phyloP scores from a whole-genome alignment of 192 early-diverging fungal genomes.

The Coemansia sp. region DNA sequence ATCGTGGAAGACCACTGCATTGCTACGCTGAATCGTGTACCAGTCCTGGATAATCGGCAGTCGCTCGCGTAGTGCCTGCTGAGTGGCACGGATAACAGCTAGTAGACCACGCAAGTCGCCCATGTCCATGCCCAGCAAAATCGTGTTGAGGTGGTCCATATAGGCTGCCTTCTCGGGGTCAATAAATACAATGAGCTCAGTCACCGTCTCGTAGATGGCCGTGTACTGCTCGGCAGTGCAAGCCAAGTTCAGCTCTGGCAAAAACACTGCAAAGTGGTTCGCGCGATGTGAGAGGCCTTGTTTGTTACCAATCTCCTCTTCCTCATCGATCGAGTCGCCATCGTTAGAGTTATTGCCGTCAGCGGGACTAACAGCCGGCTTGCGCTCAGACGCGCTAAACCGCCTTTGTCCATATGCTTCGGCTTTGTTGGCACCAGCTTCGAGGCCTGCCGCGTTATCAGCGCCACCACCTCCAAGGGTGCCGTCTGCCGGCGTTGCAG shows the following conservation, averaged over 20 bases:
- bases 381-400: background rate
- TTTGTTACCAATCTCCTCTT: constrained; percentile 16
- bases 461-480: background rate
- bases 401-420: background rate
- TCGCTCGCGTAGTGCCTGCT: constrained; percentile 47
- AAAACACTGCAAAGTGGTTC: constrained; percentile 65
- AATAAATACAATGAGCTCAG: constrained; percentile 77
- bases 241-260: constrained; percentile 72
- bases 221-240: constrained; percentile 77
- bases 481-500: background rate
- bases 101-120: constrained; percentile 60
- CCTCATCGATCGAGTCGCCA: constrained; percentile 23
- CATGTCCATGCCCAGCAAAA: constrained; percentile 77
- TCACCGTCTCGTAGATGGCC: constrained; percentile 69
- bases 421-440: background rate
- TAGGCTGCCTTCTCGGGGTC: constrained; percentile 77
- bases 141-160: constrained; percentile 68
- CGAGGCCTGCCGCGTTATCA: background rate
- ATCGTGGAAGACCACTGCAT: constrained; percentile 24
- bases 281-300: constrained; percentile 58
- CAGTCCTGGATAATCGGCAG: constrained; percentile 49
- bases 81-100: constrained; percentile 41
- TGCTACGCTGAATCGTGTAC: constrained; percentile 47
- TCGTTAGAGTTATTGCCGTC: background rate
- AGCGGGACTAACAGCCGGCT: background rate